Conservation (phyloP, 1,139 yeast species). For the Saccharomyces hybrid region DNA sequence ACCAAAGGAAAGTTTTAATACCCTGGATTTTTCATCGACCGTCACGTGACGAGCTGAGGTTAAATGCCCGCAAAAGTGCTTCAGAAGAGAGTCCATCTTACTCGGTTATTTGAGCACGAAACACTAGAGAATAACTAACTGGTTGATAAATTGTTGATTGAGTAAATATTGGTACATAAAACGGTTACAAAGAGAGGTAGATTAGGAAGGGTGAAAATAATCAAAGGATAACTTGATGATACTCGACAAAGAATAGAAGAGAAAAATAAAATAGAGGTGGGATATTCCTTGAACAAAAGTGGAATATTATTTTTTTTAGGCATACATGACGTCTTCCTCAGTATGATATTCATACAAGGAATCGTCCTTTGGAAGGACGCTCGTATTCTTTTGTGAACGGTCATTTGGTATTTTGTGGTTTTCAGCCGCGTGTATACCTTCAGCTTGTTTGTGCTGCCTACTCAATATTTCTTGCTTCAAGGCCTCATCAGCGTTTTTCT, state of each 20-base stretch:
- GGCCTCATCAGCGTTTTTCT: conserved; percentile 9
- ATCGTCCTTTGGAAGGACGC: conserved; percentile 7
- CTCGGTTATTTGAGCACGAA: neutral
- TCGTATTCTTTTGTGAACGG: conserved; percentile 1
- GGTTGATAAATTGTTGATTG: neutral
- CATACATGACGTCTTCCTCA: conserved; percentile 23
- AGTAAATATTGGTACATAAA: neutral
- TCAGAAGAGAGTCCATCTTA: neutral
- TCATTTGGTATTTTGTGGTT: neutral
- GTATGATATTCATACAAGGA: conserved; percentile 26
- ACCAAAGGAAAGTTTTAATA: neutral
- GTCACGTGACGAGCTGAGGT: neutral
- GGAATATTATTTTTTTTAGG: neutral
- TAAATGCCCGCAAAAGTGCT: neutral
- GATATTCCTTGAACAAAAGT: neutral
- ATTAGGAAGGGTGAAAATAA: neutral
- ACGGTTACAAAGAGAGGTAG: neutral
- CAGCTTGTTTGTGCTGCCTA: conserved; percentile 12
- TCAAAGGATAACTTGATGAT: neutral
- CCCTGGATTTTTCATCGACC: neutral
- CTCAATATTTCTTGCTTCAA: conserved; percentile 9
- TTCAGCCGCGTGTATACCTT: conserved; percentile 12
- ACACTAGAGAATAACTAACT: neutral
- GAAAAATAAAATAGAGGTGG: neutral
- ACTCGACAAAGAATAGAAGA: neutral